Conservation (phyloP, 106 monocot genomes). For the Triglochin maritima region DNA sequence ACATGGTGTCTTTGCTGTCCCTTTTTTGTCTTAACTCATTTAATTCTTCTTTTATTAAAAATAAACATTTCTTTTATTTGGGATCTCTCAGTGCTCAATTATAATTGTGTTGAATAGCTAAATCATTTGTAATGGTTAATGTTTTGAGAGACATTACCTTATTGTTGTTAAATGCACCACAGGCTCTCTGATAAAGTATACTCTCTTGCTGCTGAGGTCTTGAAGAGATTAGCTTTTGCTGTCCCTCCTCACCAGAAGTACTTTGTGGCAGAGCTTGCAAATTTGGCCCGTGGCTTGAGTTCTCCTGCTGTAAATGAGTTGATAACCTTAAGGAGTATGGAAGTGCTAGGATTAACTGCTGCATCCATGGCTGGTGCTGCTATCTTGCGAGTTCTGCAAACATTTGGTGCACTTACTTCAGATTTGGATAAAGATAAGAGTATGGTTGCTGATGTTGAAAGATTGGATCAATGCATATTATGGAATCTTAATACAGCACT, state of each 20-base stretch:
- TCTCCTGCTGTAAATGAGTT: constrained; percentile 44
- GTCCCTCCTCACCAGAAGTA: constrained; percentile 40
- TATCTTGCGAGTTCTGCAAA: constrained; percentile 52
- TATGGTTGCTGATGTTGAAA: constrained; percentile 14
- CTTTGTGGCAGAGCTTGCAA: constrained; percentile 48
- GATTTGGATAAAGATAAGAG: constrained; percentile 17
- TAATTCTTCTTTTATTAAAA: too few species aligned
- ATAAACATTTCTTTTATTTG: too few species aligned
- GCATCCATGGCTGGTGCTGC: constrained; percentile 56
- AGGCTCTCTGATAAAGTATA: constrained; percentile 72
- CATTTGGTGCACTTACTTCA: constrained; percentile 34
- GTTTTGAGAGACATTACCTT: too few species aligned
- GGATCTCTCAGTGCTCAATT: too few species aligned
- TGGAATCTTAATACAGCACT: constrained; percentile 39
- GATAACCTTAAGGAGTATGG: constrained; percentile 30
- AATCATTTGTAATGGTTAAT: not conserved
- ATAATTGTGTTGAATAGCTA: too few species aligned
- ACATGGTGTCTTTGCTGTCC: too few species aligned
- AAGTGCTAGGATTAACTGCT: constrained; percentile 38
- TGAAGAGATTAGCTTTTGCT: constrained; percentile 58
- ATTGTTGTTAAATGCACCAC: not conserved
- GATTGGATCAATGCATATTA: constrained; percentile 29
- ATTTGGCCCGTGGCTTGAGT: constrained; percentile 42
- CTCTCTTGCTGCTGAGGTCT: constrained; percentile 45
- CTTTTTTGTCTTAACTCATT: too few species aligned